Percentiles rank a stretch among this genome's conserved stretches.
These are phyloP conservation scores for Cladosporium sp. DNA, from an alignment of 2,329 filamentous ascomycete species.

Conservation along the genomic window DNA sequence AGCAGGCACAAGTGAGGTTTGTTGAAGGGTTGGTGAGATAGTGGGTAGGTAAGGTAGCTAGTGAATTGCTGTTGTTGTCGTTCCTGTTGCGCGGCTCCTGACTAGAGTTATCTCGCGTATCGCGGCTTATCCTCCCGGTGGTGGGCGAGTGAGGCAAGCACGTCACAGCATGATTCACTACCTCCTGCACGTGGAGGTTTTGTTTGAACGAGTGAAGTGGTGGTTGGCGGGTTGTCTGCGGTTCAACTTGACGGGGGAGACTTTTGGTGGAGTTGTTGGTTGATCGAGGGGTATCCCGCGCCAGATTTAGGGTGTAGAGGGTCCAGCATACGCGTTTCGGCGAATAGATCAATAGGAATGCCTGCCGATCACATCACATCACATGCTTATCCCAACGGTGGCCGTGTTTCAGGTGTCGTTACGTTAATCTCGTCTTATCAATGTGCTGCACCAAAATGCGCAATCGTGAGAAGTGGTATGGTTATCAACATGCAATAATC, in stretches of 20 bases:
- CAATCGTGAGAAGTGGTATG: background rate
- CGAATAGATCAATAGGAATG: slow-evolving; percentile 8
- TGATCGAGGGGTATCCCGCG: too few relatives aligned
- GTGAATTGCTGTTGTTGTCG: too few relatives aligned
- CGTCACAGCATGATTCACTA: background rate
- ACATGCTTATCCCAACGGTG: slow-evolving; percentile 1
- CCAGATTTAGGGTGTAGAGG: too few relatives aligned
- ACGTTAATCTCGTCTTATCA: too few relatives aligned
- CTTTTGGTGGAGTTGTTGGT: too few relatives aligned
- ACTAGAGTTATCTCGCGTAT: background rate
- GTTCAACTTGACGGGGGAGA: background rate
- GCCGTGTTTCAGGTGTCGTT: background rate
- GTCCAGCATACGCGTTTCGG: slow-evolving; percentile 4
- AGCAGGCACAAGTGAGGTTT: background rate
- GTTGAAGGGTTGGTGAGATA: background rate
- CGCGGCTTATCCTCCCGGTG: too few relatives aligned
- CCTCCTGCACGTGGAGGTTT: background rate
- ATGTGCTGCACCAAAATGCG: background rate
- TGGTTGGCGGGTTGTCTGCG: background rate
- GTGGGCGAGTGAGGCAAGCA: too few relatives aligned
- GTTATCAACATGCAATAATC: background rate
- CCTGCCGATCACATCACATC: slow-evolving; percentile 7
- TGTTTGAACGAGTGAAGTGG: slow-evolving; percentile 3
- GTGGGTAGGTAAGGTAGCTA: background rate
- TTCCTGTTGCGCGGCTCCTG: slow-evolving; percentile 7